Conservation (phyloP, 164 flowering plant genomes). For the Aristolochia californica region DNA sequence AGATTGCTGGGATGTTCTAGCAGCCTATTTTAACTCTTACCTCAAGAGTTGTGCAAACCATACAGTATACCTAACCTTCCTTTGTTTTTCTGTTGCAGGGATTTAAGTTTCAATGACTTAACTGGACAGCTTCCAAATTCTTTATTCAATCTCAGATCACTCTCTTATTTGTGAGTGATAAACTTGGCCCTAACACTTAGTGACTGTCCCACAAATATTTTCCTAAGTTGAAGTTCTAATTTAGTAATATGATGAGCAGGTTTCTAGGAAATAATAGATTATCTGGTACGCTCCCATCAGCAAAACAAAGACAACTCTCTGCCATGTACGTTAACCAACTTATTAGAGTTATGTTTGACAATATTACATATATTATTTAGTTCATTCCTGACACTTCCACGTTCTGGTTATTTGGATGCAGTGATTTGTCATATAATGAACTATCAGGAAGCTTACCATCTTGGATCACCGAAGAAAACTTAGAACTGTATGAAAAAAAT, state of each 20-base stretch:
- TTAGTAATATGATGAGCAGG: conserved; percentile 24
- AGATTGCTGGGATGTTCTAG: too few species aligned
- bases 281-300: conserved; percentile 42
- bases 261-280: conserved; percentile 72
- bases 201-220: background rate
- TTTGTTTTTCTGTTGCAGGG: conserved; percentile 3
- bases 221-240: background rate
- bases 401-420: conserved; percentile 16
- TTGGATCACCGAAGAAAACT: conserved; percentile 32
- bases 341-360: background rate
- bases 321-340: conserved; percentile 34
- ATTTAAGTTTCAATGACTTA: conserved; percentile 15
- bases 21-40: background rate
- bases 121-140: conserved; percentile 9
- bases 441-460: conserved; percentile 61
- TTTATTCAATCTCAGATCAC: conserved; percentile 8
- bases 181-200: background rate
- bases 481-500: conserved; percentile 42
- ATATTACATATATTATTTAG: background rate
- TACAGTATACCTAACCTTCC: background rate
- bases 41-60: background rate
- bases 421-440: conserved; percentile 68
- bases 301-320: conserved; percentile 30
- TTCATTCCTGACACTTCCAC: background rate
- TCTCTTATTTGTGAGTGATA: conserved; percentile 7